Conservation (phyloP, 177 flowering plant genomes). For the Vitis hybrid region DNA sequence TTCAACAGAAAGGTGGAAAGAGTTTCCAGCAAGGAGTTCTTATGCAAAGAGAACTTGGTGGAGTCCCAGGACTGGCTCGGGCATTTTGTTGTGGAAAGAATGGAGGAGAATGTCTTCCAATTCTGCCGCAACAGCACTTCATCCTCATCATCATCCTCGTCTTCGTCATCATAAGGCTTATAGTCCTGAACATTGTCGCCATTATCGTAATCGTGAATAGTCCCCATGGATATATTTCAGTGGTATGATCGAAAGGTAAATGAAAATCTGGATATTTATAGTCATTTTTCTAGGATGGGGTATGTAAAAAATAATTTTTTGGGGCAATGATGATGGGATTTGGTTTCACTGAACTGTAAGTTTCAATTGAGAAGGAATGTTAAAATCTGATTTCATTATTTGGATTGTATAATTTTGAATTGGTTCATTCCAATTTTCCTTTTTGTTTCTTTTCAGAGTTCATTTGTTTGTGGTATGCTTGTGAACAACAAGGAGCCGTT, state of each 20-base stretch:
- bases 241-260: constrained; percentile 5
- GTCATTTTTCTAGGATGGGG: constrained; percentile 5
- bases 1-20: constrained; percentile 60
- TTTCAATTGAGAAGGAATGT: no score
- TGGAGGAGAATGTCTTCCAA: constrained; percentile 42
- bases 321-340: not conserved
- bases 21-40: constrained; percentile 59
- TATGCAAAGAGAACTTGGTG: constrained; percentile 78
- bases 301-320: constrained; percentile 20
- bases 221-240: not conserved
- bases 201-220: not conserved
- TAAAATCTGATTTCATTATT: no score
- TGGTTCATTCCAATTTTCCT: no score
- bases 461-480: no score
- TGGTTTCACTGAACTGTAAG: not conserved
- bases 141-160: constrained; percentile 24
- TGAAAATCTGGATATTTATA: constrained; percentile 19
- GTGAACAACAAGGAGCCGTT: no score
- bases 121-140: constrained; percentile 43
- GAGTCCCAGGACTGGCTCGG: constrained; percentile 48
- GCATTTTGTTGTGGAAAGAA: constrained; percentile 62
- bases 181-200: not conserved
- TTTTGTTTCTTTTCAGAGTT: no score
- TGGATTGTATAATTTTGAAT: no score
- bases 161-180: not conserved